Base-by-base conservation (phyloP, 805 yeast species). In the Huiozyma naganishii region DNA sequence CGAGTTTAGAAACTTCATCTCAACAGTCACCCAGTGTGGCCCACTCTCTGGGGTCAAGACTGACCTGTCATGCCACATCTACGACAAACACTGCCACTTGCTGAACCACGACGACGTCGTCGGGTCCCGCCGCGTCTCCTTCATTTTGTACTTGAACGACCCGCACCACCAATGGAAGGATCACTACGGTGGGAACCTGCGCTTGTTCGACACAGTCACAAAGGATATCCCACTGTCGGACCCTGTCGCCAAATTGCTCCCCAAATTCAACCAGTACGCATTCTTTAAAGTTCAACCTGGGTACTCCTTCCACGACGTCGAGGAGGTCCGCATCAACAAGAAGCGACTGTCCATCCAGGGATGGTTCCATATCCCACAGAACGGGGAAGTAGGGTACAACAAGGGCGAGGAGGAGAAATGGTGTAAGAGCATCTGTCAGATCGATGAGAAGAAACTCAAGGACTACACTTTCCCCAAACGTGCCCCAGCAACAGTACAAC, bases 321-420 rank as follows among this genome's bases (percentile, higher is more conserved):
- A 94, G 65, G 98, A 92, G 62, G 98, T 94, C 1, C 74, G 81
- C 48, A 95, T 80, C 1, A 95, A 89, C 57, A 85, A 82, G 58
- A 95, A 88, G 49, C 73, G 99, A 57, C 68, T 92, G 32, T 85
- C 95, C 0, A 86, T 92, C 47, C 96, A 92, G 57, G 99, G 99
- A 1, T 94, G 99, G 99, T 94, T 90, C 59, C 99, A 92, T 62
- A 85, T 89, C 42, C 99, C 99, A 4, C 97, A 92, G 60, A 68
- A 67, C 8, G 97, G 95, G 7, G 99, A 92, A 64, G 79, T 75
- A 32, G 97, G 97, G 0, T 90, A 63, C 56, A 73, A 79, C 13
- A 77, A 76, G 33, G 95, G 94, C 6, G 95, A 87, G 58, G 88
- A 86, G 60, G 90, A 81, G 55, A 51, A 52, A 37, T 63, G 66